Base-by-base conservation (phyloP, 1,139 yeast species). In the Magnusiomyces ingens region DNA sequence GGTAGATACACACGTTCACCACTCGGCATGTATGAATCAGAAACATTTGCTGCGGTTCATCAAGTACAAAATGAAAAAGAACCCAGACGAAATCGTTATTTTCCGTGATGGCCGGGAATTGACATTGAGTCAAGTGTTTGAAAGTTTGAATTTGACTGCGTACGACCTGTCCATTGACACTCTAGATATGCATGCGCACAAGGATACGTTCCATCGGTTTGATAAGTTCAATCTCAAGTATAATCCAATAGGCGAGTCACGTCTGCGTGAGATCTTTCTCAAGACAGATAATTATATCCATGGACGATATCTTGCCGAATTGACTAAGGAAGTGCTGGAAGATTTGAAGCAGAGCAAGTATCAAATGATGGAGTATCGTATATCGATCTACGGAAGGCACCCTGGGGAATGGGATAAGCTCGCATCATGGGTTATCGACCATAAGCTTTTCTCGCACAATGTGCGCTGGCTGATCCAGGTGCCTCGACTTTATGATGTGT, bases 1-100 rank as follows among this genome's bases (percentile, higher is more conserved):
- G 68, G 99, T 94, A 46, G 99, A 94, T 66, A 94, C 99, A 13
- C 99, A 94, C 75, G 96, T 94, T 64, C 99, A 94, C 69, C 99
- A 94, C 69, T 87, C 96, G 13, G 99, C 99, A 8, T 91, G 97
- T 69, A 93, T 93, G 99, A 94, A 94, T 66, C 99, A 94, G 70
- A 94, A 94, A 71, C 99, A 94, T 71, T 75, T 94, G 65, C 75
- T 94, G 61, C 84, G 99, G 63, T 94, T 88, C 69, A 94, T 94
- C 70, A 94, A 94, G 71, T 88, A 90, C 68, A 93, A 93, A 72
- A 79, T 85, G 69, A 81, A 84, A 67, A 81, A 86, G 70, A 79
- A 72, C 65, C 93, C 96, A 1, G 79, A 88, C 62, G 96, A 93
- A 68, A 83, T 85, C 58, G 99, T 94, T 17, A 93, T 94, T 52